Evolutionary conservation across 2,329 filamentous ascomycete genomes (phyloP).

Genomic region (Rugonectria rugulosa): DNA sequence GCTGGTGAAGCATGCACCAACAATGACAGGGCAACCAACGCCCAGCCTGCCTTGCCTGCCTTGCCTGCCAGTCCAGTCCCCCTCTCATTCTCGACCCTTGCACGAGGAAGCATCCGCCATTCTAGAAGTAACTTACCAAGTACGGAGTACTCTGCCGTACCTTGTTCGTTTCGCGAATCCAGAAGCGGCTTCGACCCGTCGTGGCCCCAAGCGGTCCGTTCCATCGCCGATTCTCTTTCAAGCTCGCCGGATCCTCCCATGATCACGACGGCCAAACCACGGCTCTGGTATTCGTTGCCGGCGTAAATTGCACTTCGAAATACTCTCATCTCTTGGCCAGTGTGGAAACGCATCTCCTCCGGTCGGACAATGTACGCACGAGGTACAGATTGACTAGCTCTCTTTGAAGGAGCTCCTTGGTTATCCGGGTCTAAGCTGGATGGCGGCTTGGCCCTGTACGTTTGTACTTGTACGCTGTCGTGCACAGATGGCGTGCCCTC

Average conservation of each 20-base stretch:
- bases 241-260: constrained; percentile 9
- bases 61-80: neutral
- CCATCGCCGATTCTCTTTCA: constrained; percentile 22
- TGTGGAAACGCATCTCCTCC: too few relatives aligned
- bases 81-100: constrained; percentile 5
- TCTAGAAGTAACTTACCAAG: constrained; percentile 6
- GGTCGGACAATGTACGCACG: too few relatives aligned
- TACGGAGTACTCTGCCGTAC: neutral
- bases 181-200: constrained; percentile 16
- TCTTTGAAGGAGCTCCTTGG: too few relatives aligned
- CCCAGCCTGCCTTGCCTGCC: too few relatives aligned
- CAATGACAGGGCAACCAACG: neutral
- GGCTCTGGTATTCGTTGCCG: neutral
- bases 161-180: constrained; percentile 2
- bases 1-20: neutral
- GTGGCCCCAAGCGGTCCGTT: constrained; percentile 27
- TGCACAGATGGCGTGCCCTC: constrained; percentile 34
- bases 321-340: constrained; percentile 14
- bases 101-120: constrained; percentile 8
- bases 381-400: too few relatives aligned
- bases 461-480: constrained; percentile 9
- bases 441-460: constrained; percentile 14
- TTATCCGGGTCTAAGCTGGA: too few relatives aligned
- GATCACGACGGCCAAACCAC: constrained; percentile 1
- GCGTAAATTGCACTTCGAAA: constrained; percentile 3